These are phyloP conservation scores for Gaillardinia entomophila DNA, from an alignment of 805 yeast species.

Conservation along the genomic window DNA sequence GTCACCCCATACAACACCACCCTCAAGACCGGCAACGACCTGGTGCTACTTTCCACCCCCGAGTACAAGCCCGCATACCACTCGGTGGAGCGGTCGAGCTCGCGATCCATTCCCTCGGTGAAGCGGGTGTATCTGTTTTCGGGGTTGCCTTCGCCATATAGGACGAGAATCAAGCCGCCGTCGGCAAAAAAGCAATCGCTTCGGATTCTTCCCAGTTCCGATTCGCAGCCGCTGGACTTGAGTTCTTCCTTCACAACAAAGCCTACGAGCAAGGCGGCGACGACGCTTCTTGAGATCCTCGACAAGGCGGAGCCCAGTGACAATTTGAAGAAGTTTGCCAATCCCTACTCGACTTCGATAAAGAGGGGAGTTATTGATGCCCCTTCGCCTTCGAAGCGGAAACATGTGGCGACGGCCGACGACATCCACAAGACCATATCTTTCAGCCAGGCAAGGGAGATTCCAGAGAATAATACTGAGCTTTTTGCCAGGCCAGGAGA, in stretches of 20 bases:
- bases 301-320: conserved; percentile 17
- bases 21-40: conserved; percentile 16
- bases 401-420: conserved; percentile 19
- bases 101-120: conserved; percentile 24
- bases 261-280: conserved; percentile 42
- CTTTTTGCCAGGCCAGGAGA: too few relatives aligned
- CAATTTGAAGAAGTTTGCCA: conserved; percentile 23
- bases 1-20: conserved; percentile 21
- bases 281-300: conserved; percentile 42
- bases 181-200: conserved; percentile 1
- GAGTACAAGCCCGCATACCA: conserved; percentile 36
- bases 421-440: conserved; percentile 32
- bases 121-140: conserved; percentile 41
- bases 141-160: conserved; percentile 40
- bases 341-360: conserved; percentile 33
- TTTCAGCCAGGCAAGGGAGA: conserved; percentile 24
- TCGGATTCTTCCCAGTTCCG: conserved; percentile 2
- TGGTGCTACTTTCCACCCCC: conserved; percentile 21
- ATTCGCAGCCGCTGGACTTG: conserved; percentile 1
- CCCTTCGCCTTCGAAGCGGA: too few relatives aligned
- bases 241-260: conserved; percentile 8
- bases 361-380: conserved; percentile 1
- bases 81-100: conserved; percentile 17
- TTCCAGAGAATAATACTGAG: conserved; percentile 7
- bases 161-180: conserved; percentile 24